These are phyloP conservation scores for Leptodontidium sp. DNA, from an alignment of 2,329 filamentous ascomycete genomes.

Conservation along the genomic window DNA sequence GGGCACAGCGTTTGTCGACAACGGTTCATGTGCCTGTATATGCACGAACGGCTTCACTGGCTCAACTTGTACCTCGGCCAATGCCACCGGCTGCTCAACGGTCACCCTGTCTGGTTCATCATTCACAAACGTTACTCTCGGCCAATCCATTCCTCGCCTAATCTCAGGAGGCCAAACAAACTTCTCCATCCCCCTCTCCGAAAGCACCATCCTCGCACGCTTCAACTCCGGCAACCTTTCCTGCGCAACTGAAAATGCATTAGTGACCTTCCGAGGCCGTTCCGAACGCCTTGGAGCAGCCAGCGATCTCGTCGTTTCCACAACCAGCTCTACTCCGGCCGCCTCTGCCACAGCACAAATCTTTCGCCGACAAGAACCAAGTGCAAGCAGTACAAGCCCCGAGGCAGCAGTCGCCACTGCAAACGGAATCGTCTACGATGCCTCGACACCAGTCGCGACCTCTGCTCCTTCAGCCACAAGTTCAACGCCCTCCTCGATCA, in stretches of 20 bases:
- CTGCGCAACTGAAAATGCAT: constrained; percentile 84
- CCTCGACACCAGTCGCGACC: constrained; percentile 8
- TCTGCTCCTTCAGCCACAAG: constrained; percentile 18
- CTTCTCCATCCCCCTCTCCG: constrained; percentile 79
- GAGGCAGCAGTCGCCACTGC: background rate
- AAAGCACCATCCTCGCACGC: constrained; percentile 73
- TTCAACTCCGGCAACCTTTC: constrained; percentile 80
- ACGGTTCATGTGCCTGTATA: constrained; percentile 80
- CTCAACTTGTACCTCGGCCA: constrained; percentile 60
- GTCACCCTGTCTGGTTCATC: constrained; percentile 50
- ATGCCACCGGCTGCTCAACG: constrained; percentile 63
- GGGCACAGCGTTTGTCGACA: constrained; percentile 75
- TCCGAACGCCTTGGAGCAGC: constrained; percentile 36
- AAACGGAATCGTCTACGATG: constrained; percentile 25
- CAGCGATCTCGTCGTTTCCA: constrained; percentile 31
- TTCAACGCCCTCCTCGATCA: constrained; percentile 23
- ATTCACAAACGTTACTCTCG: constrained; percentile 77
- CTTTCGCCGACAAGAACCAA: background rate
- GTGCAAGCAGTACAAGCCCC: background rate
- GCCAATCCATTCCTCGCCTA: constrained; percentile 78
- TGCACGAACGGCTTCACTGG: constrained; percentile 89
- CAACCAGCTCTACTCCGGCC: constrained; percentile 25
- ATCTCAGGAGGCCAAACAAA: constrained; percentile 70
- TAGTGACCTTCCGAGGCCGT: constrained; percentile 81
- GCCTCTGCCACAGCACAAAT: constrained; percentile 7